A percentile compares a stretch with the other conserved stretches of the same genome.
These are phyloP conservation scores for Cruciata laevipes DNA, from an alignment of 257 asterid genomes.

Conservation along the genomic window DNA sequence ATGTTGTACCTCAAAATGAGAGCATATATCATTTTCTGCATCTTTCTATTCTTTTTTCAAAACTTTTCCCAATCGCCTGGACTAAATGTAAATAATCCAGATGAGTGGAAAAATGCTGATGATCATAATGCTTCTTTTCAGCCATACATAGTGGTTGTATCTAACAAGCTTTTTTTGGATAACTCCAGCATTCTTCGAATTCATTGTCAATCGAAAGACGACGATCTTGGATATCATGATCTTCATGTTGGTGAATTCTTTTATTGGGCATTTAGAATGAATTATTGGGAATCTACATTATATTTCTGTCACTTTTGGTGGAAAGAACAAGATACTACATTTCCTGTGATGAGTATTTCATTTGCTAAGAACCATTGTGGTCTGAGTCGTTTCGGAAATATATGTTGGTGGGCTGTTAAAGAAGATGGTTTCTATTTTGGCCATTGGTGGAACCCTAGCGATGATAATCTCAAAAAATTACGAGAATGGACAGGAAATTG, in stretches of 20 bases:
- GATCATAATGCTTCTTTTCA: too few relatives aligned
- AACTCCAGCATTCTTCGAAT: not conserved
- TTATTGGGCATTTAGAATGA: constrained; percentile 3
- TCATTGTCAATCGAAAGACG: constrained; percentile 13
- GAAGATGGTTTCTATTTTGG: constrained; percentile 7
- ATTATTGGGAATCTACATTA: not conserved
- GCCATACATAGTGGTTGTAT: constrained; percentile 8
- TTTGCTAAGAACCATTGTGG: not conserved
- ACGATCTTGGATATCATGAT: constrained; percentile 17
- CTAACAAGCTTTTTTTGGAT: constrained; percentile 12
- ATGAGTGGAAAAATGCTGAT: too few relatives aligned
- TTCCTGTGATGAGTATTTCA: not conserved
- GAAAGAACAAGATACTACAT: not conserved
- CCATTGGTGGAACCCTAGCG: not conserved
- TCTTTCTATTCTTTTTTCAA: too few relatives aligned
- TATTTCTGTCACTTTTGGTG: constrained; percentile 22
- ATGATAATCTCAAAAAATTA: too few relatives aligned
- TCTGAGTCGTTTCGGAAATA: not conserved
- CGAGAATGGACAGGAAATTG: too few relatives aligned
- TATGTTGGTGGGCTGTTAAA: not conserved
- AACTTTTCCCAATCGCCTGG: too few relatives aligned
- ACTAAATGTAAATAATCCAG: too few relatives aligned
- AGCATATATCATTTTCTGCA: too few relatives aligned
- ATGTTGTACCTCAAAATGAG: too few relatives aligned
- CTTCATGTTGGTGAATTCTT: too few relatives aligned